A percentile compares a stretch with the other conserved stretches of the same genome.
These are phyloP conservation scores for Anisodus acutangulus DNA, from an alignment of 257 asterid genomes.

Conservation along the genomic window DNA sequence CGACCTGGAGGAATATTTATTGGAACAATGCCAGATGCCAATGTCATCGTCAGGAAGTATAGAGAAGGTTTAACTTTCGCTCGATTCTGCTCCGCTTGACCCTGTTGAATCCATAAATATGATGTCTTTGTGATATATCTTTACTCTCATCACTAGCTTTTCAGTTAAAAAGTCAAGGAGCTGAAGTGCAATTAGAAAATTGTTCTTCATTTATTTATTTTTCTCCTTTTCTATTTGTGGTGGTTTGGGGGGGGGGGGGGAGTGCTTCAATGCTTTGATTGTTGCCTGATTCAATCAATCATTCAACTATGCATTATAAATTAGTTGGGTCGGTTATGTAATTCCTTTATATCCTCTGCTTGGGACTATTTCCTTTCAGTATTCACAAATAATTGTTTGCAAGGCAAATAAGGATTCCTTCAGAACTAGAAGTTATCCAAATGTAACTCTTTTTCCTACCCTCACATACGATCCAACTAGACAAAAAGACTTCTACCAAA, in stretches of 20 bases:
- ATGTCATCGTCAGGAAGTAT: constrained; percentile 82
- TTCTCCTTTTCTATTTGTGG: not conserved
- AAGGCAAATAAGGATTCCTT: constrained; percentile 10
- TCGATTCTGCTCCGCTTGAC: not conserved
- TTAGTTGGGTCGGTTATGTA: constrained; percentile 22
- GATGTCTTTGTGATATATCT: not conserved
- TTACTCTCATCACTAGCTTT: not conserved
- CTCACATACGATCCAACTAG: not conserved
- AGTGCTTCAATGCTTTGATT: not conserved
- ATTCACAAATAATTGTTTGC: not conserved
- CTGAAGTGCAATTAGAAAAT: not conserved
- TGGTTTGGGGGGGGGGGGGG: not conserved
- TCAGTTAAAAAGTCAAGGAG: not conserved
- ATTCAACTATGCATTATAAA: not conserved
- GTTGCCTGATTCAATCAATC: not conserved
- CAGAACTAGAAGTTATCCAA: not conserved
- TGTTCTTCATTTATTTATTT: not conserved
- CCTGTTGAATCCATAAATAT: not conserved
- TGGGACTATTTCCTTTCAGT: not conserved
- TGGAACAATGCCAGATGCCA: constrained; percentile 99
- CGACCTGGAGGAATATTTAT: constrained; percentile 96
- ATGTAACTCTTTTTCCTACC: constrained; percentile 1
- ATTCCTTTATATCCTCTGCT: constrained; percentile 13
- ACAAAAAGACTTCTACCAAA: not conserved
- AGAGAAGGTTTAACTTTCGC: constrained; percentile 75